These are phyloP conservation scores for Pelagophyceae sp. DNA, from an alignment of 352 stramenopile genomes.

Conservation along the genomic window DNA sequence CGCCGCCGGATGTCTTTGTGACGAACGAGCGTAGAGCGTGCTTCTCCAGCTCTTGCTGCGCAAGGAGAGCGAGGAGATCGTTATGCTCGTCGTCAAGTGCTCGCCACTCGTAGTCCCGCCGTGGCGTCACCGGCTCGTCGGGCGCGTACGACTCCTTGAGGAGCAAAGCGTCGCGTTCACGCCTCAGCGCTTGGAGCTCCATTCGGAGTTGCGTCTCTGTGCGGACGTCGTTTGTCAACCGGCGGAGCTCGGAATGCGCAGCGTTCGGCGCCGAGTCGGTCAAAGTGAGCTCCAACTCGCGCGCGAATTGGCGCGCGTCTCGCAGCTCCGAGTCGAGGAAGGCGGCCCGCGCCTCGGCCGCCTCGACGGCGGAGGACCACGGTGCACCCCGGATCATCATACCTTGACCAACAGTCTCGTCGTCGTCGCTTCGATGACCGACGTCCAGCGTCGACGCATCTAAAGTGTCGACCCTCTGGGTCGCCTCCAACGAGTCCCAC, in stretches of 20 bases:
- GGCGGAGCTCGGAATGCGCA: too few species aligned
- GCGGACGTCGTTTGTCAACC: too few species aligned
- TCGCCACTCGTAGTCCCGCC: constrained; percentile 8
- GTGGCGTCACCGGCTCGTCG: neutral
- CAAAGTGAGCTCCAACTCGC: neutral
- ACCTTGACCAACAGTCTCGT: too few species aligned
- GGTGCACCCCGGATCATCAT: too few species aligned
- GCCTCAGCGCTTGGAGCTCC: too few species aligned
- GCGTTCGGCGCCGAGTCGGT: too few species aligned
- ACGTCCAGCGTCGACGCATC: neutral
- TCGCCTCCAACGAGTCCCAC: neutral
- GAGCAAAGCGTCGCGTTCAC: too few species aligned
- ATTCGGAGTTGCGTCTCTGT: neutral
- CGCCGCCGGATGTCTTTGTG: neutral
- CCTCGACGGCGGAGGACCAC: neutral
- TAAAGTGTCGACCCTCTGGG: too few species aligned
- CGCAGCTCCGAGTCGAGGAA: neutral
- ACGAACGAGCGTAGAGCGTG: neutral
- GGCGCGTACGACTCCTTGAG: too few species aligned
- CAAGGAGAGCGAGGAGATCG: constrained; percentile 12
- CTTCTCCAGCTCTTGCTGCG: constrained; percentile 19
- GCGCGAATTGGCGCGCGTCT: neutral
- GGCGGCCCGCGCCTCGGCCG: neutral
- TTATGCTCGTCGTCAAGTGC: constrained; percentile 11
- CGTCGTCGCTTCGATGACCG: too few species aligned